A percentile compares a stretch with the other conserved stretches of the same genome.
phyloP scores from a whole-genome alignment of 768 basidiomycete species.

The Mycena rebaudengoi region DNA sequence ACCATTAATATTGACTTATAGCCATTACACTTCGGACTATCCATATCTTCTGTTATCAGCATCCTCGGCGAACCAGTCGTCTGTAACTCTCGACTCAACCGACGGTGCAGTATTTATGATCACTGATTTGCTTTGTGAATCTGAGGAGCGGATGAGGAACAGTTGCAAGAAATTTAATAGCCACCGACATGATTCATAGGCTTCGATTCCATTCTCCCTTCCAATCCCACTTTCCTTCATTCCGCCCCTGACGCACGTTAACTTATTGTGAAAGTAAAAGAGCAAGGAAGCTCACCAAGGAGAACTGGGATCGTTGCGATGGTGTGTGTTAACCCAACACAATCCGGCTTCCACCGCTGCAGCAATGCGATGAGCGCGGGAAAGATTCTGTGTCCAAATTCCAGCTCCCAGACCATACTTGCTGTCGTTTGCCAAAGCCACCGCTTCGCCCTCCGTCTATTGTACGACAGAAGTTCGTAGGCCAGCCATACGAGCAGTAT shows the following conservation, averaged over 20 bases:
- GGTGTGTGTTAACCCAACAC: slow-evolving; percentile 92
- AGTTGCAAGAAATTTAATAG: not conserved
- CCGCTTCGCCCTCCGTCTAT: slow-evolving; percentile 70
- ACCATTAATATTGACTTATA: too few species aligned
- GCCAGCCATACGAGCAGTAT: not conserved
- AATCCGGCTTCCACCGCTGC: slow-evolving; percentile 76
- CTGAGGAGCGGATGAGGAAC: slow-evolving; percentile 44
- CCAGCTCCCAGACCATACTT: slow-evolving; percentile 86
- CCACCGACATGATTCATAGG: slow-evolving; percentile 76
- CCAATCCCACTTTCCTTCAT: slow-evolving; percentile 93
- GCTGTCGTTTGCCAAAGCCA: slow-evolving; percentile 75
- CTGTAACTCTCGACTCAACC: slow-evolving; percentile 62
- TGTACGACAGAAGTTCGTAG: not conserved
- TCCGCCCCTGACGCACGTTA: slow-evolving; percentile 69
- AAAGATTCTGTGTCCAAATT: slow-evolving; percentile 81
- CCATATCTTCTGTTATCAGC: slow-evolving; percentile 73
- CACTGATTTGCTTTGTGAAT: slow-evolving; percentile 86
- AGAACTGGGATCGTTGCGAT: slow-evolving; percentile 88
- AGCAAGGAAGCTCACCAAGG: slow-evolving; percentile 66
- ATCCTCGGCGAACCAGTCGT: too few species aligned
- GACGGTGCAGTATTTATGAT: slow-evolving; percentile 76
- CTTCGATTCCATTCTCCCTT: slow-evolving; percentile 77
- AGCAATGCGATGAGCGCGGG: slow-evolving; percentile 79
- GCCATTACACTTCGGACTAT: too few species aligned
- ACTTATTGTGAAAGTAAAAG: not conserved